phyloP scores from a whole-genome alignment of 202 grass and related monocot genomes.

The Eragrostis tef region DNA sequence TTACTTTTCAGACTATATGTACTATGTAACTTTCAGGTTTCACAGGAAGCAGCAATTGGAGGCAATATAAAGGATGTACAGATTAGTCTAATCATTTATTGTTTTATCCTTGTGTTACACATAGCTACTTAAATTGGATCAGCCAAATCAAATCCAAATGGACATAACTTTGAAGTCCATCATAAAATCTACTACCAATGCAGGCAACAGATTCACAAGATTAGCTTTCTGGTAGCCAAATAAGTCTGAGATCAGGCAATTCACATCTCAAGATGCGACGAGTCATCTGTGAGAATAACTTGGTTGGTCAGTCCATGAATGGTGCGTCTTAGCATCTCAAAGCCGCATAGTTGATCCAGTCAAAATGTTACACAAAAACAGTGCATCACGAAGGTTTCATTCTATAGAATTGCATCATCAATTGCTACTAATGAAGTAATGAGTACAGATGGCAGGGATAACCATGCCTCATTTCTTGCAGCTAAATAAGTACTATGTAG shows the following conservation, averaged over 20 bases:
- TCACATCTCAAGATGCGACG: not conserved
- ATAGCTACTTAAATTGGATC: not conserved
- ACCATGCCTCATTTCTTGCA: not conserved
- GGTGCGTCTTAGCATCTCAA: not conserved
- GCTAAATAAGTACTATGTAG: not conserved
- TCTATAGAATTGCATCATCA: not conserved
- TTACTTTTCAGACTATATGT: no score
- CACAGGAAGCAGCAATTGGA: not conserved
- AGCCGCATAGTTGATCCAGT: not conserved
- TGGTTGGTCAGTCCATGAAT: no score
- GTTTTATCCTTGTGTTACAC: not conserved
- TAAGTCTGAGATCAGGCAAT: not conserved
- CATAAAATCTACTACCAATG: not conserved
- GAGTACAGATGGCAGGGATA: not conserved
- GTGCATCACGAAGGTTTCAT: not conserved
- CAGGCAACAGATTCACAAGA: not conserved
- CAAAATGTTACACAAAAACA: no score
- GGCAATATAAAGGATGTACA: not conserved
- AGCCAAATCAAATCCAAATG: not conserved
- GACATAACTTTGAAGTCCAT: not conserved
- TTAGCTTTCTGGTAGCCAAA: not conserved
- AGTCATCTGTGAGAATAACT: not conserved
- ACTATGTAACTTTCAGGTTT: no score
- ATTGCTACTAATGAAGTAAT: not conserved
- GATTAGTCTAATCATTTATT: not conserved